Percentiles rank a stretch among this genome's conserved stretches.
phyloP scores from a whole-genome alignment of 495 filamentous ascomycete genomes.

The Parathielavia appendiculata region DNA sequence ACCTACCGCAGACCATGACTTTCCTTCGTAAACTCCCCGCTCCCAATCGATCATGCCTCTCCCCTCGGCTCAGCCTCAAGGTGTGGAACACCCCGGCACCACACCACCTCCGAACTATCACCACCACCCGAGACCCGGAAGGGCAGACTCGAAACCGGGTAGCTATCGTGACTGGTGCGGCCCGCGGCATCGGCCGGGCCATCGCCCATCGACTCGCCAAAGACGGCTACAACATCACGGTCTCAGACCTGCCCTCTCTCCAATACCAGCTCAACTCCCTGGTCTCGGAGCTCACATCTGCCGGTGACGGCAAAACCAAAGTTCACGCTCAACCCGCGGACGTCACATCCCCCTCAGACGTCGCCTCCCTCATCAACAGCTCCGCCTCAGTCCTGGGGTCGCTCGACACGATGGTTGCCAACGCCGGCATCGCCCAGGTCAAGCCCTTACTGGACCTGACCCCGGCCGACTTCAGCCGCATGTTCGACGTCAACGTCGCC shows the following conservation, averaged over 20 bases:
- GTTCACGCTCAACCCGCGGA: slow-evolving; percentile 48
- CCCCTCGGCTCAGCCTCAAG: background rate
- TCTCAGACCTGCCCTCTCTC: slow-evolving; percentile 53
- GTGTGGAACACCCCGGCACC: background rate
- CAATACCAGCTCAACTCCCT: slow-evolving; percentile 42
- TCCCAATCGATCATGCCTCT: background rate
- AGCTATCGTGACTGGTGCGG: slow-evolving; percentile 56
- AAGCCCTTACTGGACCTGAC: slow-evolving; percentile 48
- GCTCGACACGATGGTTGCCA: slow-evolving; percentile 56
- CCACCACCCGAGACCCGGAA: background rate
- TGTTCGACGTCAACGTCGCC: slow-evolving; percentile 52
- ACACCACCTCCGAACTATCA: background rate
- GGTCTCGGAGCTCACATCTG: slow-evolving; percentile 45
- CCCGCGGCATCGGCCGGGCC: slow-evolving; percentile 55
- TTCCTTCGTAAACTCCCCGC: background rate
- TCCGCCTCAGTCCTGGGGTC: slow-evolving; percentile 48
- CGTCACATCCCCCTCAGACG: slow-evolving; percentile 47
- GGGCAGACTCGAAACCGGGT: background rate
- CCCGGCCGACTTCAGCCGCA: slow-evolving; percentile 43
- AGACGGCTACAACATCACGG: slow-evolving; percentile 57
- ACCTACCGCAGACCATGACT: background rate
- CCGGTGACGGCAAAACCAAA: slow-evolving; percentile 38
- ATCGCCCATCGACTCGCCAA: slow-evolving; percentile 55
- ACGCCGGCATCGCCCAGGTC: slow-evolving; percentile 56
- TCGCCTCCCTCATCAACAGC: slow-evolving; percentile 44